phyloP scores from a whole-genome alignment of 1,284 basidiomycete genomes.

The Marasmius fiardii region DNA sequence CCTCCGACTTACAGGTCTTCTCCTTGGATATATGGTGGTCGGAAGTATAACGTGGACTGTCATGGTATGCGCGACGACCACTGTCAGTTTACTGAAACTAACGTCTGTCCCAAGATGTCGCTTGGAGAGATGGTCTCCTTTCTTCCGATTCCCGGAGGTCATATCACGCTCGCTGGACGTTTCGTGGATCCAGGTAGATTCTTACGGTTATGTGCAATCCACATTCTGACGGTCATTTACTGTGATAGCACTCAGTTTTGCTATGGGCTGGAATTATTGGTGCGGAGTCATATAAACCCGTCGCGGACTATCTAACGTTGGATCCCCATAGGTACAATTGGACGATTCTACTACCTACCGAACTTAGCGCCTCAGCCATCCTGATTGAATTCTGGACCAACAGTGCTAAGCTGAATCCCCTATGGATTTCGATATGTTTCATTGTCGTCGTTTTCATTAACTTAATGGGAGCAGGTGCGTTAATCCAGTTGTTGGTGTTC shows the following conservation, averaged over 20 bases:
- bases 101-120: conserved; percentile 38
- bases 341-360: conserved; percentile 70
- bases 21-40: conserved; percentile 60
- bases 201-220: too few relatives aligned
- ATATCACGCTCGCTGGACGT: conserved; percentile 65
- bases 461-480: conserved; percentile 65
- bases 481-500: not conserved
- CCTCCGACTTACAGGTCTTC: conserved; percentile 41
- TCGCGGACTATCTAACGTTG: too few relatives aligned
- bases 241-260: conserved; percentile 76
- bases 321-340: conserved; percentile 51
- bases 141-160: conserved; percentile 69
- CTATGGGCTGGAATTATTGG: conserved; percentile 85
- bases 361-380: conserved; percentile 74
- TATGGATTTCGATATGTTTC: conserved; percentile 73
- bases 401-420: conserved; percentile 47
- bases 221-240: too few relatives aligned
- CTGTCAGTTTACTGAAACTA: conserved; percentile 26
- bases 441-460: conserved; percentile 76
- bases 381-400: conserved; percentile 74
- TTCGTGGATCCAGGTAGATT: conserved; percentile 14
- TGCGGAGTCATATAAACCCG: conserved; percentile 21
- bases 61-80: conserved; percentile 24
- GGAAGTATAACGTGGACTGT: conserved; percentile 44
- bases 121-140: conserved; percentile 65